These are phyloP conservation scores for Annulohypoxylon truncatum DNA, from an alignment of 2,329 filamentous ascomycete species.

Conservation along the genomic window DNA sequence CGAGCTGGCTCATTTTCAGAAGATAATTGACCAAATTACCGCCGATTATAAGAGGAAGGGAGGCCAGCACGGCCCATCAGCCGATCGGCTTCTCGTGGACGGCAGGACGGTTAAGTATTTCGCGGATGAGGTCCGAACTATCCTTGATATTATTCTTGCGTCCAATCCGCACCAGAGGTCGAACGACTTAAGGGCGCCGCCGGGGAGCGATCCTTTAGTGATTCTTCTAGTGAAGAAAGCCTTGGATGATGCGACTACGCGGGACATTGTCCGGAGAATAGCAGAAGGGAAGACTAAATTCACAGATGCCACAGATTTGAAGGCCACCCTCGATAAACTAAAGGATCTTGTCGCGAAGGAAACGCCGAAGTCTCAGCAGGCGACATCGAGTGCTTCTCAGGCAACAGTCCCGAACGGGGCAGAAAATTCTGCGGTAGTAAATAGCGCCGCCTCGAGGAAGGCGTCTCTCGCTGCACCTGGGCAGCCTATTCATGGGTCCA, in stretches of 20 bases:
- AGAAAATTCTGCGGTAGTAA: constrained; percentile 48
- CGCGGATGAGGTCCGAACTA: constrained; percentile 68
- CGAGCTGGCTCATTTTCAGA: constrained; percentile 81
- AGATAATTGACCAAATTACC: constrained; percentile 83
- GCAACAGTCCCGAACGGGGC: constrained; percentile 46
- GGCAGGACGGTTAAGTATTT: constrained; percentile 69
- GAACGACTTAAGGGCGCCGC: constrained; percentile 63
- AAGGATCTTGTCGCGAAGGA: constrained; percentile 57
- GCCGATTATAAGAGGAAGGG: constrained; percentile 65
- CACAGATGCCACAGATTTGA: constrained; percentile 66
- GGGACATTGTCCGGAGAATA: constrained; percentile 65
- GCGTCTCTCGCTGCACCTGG: constrained; percentile 39
- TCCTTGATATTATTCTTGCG: constrained; percentile 68
- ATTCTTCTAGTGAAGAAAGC: constrained; percentile 68
- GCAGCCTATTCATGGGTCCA: constrained; percentile 34
- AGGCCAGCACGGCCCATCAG: constrained; percentile 63
- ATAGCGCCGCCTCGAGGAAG: constrained; percentile 49
- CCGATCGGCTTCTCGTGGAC: constrained; percentile 66
- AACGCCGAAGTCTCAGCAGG: constrained; percentile 42
- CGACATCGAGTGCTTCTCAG: constrained; percentile 38
- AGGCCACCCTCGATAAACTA: constrained; percentile 63
- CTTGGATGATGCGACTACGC: constrained; percentile 62
- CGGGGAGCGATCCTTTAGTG: constrained; percentile 66
- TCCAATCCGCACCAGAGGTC: constrained; percentile 69
- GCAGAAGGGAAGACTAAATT: constrained; percentile 63